Evolutionary conservation across 2,329 filamentous ascomycete genomes (phyloP), one percentile per base, ranked within the genome.

Genomic region (Diatrype stigma): DNA sequence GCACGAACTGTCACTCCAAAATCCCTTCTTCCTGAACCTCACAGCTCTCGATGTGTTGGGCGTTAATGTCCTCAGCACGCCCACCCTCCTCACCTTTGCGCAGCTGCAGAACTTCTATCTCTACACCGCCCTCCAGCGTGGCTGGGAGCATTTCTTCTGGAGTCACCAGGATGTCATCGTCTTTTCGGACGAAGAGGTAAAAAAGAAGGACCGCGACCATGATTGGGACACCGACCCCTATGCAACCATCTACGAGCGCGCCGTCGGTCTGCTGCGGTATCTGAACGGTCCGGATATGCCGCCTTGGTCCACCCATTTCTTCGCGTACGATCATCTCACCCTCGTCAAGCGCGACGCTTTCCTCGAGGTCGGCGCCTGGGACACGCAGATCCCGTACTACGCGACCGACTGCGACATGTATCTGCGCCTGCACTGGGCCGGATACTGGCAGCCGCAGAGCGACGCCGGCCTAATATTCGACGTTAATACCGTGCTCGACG

Each of bases 21-120:
- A 81, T 52, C 77, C 76, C 0, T 81, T 79, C 62, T 80, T 75
- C 60, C 65, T 82, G 8, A 77, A 81, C 61, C 73, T 80, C 56
- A 73, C 72, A 1, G 72, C 74, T 26, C 65, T 81, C 0, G 56
- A 63, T 1, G 61, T 64, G 50, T 67, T 80, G 21, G 78, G 78
- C 11, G 77, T 81, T n/a, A 73, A 76, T 30, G 65, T 81, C 23
- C 54, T 80, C 3, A 63, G 68, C 19, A 75, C 74, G 8, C 74
- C 76, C 4, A 75, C 73, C 1, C 64, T 78, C 1, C 66, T 78
- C 30, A 74, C 62, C 30, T 78, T 78, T 53, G 67, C 77, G 1
- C 76, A 80, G 59, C 61, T 78, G 21, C 75, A 79, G 55, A 79
- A 79, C 54, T 77, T 71, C 60, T 76, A 69, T 56, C 62, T 79